A percentile compares a stretch with the other conserved stretches of the same genome.
phyloP scores from a whole-genome alignment of 1,284 basidiomycete species.

The Apiotrichum laibachii region DNA sequence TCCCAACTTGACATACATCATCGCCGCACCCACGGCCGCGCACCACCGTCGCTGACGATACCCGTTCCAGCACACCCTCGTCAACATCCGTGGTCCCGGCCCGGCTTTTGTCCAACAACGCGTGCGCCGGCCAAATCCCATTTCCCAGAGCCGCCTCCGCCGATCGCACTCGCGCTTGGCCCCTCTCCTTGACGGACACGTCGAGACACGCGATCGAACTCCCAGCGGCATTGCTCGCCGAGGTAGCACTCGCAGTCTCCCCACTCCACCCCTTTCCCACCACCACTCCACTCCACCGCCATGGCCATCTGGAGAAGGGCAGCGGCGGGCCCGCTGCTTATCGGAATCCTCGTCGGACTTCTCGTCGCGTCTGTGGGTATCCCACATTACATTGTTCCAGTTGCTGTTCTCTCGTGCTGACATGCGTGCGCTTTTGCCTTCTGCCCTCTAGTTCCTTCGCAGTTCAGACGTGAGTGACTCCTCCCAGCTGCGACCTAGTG shows the following conservation, averaged over 20 bases:
- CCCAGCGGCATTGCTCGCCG: neutral
- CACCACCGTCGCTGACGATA: too few species aligned
- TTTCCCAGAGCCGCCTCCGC: too few species aligned
- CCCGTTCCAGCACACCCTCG: too few species aligned
- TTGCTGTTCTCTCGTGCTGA: neutral
- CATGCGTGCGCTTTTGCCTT: neutral
- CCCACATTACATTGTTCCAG: neutral
- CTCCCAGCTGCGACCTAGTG: neutral
- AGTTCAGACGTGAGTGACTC: conserved; percentile 1
- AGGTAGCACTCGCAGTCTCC: neutral
- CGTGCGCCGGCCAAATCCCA: too few species aligned
- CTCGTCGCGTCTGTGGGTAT: conserved; percentile 48
- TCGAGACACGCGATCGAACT: too few species aligned
- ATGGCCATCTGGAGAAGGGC: conserved; percentile 36
- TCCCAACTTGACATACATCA: too few species aligned
- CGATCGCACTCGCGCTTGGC: too few species aligned
- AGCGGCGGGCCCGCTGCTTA: conserved; percentile 48
- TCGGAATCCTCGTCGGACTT: conserved; percentile 52
- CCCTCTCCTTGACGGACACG: too few species aligned
- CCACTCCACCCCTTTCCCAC: neutral
- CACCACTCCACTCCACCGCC: neutral
- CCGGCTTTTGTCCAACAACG: too few species aligned
- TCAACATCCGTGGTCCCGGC: too few species aligned
- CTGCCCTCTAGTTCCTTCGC: neutral
- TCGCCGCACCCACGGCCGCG: too few species aligned